Conservation (phyloP, 2,329 filamentous ascomycete genomes). For the Penicillium sp. region DNA sequence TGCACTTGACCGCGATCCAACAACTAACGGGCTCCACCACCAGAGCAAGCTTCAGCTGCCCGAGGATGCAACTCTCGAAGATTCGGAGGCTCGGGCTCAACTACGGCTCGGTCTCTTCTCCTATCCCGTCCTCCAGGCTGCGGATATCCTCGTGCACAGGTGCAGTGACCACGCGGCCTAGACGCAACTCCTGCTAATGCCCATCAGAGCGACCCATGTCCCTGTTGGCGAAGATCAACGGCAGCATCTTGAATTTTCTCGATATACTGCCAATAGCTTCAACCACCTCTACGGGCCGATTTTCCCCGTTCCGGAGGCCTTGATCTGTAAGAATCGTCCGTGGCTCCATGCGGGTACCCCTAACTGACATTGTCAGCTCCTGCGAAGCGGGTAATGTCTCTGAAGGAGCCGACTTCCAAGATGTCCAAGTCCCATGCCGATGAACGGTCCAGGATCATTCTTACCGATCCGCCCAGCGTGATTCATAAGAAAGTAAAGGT, state of each 20-base stretch:
- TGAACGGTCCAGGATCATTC: slow-evolving; percentile 72
- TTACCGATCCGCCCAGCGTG: slow-evolving; percentile 66
- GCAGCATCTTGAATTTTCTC: slow-evolving; percentile 90
- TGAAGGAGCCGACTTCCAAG: slow-evolving; percentile 72
- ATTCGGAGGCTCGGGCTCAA: slow-evolving; percentile 55
- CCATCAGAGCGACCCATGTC: slow-evolving; percentile 75
- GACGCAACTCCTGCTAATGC: slow-evolving; percentile 11
- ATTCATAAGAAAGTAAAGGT: slow-evolving; percentile 69
- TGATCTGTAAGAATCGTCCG: slow-evolving; percentile 59
- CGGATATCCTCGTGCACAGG: slow-evolving; percentile 86
- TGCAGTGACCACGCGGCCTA: slow-evolving; percentile 31
- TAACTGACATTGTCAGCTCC: slow-evolving; percentile 54
- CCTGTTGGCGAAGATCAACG: slow-evolving; percentile 94
- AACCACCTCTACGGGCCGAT: slow-evolving; percentile 68
- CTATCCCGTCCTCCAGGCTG: slow-evolving; percentile 92
- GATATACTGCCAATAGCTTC: slow-evolving; percentile 82
- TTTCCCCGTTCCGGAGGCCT: slow-evolving; percentile 66
- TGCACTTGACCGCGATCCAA: background rate
- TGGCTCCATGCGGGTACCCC: background rate
- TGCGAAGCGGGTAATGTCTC: slow-evolving; percentile 83
- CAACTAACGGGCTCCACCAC: slow-evolving; percentile 7
- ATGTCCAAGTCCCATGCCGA: slow-evolving; percentile 90
- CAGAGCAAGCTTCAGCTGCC: slow-evolving; percentile 71
- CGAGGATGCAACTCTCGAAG: slow-evolving; percentile 59
- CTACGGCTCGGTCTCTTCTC: slow-evolving; percentile 90